A percentile compares a stretch with the other conserved stretches of the same genome.
Evolutionary conservation across 208 protist species (phyloP).

Genomic region (Novymonas esmeraldas): DNA sequence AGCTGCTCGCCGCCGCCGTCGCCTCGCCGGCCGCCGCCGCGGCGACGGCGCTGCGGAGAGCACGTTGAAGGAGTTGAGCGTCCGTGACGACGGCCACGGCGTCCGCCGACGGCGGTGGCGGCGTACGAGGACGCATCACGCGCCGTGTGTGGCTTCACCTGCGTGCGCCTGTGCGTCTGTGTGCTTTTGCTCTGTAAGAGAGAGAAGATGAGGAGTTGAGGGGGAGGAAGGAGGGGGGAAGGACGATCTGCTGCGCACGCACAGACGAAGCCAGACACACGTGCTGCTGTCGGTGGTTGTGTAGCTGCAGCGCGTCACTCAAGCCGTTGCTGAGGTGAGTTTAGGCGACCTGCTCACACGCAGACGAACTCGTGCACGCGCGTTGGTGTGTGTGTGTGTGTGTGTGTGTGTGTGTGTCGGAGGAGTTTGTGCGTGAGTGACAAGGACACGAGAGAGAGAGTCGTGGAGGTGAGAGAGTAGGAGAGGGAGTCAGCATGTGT

Average conservation of each 20-base stretch:
- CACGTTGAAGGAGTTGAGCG: conserved; percentile 41
- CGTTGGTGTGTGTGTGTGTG: background rate
- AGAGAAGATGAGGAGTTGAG: background rate
- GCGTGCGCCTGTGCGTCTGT: background rate
- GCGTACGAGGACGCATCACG: too few relatives aligned
- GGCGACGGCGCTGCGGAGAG: conserved; percentile 34
- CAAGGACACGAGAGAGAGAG: too few relatives aligned
- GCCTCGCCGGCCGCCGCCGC: conserved; percentile 36
- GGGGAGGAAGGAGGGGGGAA: background rate
- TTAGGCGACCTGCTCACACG: background rate
- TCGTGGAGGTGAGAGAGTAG: too few relatives aligned
- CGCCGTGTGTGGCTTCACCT: background rate
- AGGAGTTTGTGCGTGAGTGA: too few relatives aligned
- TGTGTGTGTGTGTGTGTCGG: too few relatives aligned
- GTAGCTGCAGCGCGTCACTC: too few relatives aligned
- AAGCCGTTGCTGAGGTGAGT: background rate
- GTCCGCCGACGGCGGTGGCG: background rate
- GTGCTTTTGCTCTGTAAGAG: background rate
- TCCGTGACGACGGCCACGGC: conserved; percentile 29
- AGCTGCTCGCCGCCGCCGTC: conserved; percentile 51
- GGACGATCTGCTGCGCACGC: too few relatives aligned
- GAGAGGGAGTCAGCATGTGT: too few relatives aligned
- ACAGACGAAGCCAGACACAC: too few relatives aligned
- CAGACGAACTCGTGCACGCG: background rate
- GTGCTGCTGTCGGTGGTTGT: too few relatives aligned